These are phyloP conservation scores for Fusarium gaditjirri DNA, from an alignment of 2,329 filamentous ascomycete species.

Conservation along the genomic window DNA sequence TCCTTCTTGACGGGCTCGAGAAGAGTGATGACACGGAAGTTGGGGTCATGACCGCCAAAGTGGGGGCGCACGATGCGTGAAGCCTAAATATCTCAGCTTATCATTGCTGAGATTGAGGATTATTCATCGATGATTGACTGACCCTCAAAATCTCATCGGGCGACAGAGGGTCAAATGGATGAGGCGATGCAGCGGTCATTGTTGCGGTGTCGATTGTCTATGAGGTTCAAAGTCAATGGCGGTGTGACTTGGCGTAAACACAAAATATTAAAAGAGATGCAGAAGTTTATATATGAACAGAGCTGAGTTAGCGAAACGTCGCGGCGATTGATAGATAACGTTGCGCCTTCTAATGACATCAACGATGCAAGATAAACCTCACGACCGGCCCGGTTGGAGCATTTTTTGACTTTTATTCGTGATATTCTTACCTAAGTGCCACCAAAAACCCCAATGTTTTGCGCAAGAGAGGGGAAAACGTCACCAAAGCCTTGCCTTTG, in stretches of 20 bases:
- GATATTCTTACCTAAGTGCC: not conserved
- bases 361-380: not conserved
- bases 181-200: slow-evolving; percentile 1
- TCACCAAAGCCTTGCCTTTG: slow-evolving; percentile 8
- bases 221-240: fast-evolving
- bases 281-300: not conserved
- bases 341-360: slow-evolving; percentile 8
- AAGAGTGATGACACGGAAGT: slow-evolving; percentile 63
- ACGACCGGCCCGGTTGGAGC: not conserved
- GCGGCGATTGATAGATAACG: too few species aligned
- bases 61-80: slow-evolving; percentile 35
- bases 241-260: not conserved
- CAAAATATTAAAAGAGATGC: not conserved
- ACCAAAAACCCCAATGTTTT: not conserved
- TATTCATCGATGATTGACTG: not conserved
- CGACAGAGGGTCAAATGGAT: slow-evolving; percentile 44
- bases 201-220: not conserved
- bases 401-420: not conserved
- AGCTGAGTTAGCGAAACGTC: not conserved
- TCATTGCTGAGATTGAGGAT: too few species aligned
- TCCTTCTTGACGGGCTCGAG: slow-evolving; percentile 61
- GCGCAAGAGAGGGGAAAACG: not conserved
- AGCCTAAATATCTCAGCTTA: slow-evolving; percentile 24
- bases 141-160: slow-evolving; percentile 43
- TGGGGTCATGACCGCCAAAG: slow-evolving; percentile 40